phyloP scores from a whole-genome alignment of 257 asterid genomes.

The Solanum infundibuliforme region DNA sequence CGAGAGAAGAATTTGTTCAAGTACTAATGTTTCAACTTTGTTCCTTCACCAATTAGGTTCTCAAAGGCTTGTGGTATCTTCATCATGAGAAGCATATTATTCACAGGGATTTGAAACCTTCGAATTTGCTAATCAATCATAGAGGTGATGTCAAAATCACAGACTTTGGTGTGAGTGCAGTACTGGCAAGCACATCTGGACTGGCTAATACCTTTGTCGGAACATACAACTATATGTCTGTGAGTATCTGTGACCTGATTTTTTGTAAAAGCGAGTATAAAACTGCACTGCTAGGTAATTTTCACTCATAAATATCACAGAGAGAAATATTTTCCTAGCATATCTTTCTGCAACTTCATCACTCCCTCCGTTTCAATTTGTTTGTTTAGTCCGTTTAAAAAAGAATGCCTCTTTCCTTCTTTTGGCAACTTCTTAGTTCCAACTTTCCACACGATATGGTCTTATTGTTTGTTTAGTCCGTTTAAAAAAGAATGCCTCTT shows the following conservation, averaged over 20 bases:
- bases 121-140: conserved; percentile 87
- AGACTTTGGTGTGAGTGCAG: conserved; percentile 93
- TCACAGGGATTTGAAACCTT: conserved; percentile 94
- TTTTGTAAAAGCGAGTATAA: background rate
- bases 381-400: background rate
- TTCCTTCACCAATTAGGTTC: conserved; percentile 46
- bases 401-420: background rate
- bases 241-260: conserved; percentile 32
- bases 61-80: conserved; percentile 95
- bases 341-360: background rate
- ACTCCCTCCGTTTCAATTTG: background rate
- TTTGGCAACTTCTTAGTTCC: background rate
- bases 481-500: background rate
- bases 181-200: conserved; percentile 79
- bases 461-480: background rate
- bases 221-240: conserved; percentile 98
- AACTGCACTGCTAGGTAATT: background rate
- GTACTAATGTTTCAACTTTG: background rate
- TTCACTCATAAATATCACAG: background rate
- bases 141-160: conserved; percentile 97
- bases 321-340: background rate
- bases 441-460: background rate
- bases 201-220: conserved; percentile 92
- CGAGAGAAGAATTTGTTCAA: background rate
- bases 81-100: conserved; percentile 95